Conservation (phyloP, 106 monocot species). For the Dendrobium nobile region DNA sequence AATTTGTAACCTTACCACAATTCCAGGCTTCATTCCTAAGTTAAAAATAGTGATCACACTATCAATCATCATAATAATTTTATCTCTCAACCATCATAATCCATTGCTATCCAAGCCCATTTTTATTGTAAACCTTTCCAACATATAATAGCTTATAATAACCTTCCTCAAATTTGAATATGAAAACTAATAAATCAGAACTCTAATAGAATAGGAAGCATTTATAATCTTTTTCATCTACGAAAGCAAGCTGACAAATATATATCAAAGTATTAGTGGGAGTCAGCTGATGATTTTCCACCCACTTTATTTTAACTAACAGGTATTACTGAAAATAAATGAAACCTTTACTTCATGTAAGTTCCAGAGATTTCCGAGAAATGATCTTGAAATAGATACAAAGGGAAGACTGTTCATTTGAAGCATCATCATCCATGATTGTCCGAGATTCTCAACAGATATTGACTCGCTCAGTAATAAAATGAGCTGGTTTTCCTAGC, state of each 20-base stretch:
- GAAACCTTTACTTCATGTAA: conserved; percentile 57
- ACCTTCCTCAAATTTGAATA: background rate
- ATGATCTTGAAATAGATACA: conserved; percentile 33
- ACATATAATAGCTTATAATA: background rate
- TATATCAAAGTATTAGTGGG: background rate
- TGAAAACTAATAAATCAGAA: background rate
- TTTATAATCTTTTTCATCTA: background rate
- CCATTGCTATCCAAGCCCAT: background rate
- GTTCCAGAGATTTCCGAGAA: conserved; percentile 34
- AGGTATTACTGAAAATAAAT: background rate
- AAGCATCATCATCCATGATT: conserved; percentile 79
- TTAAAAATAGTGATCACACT: background rate
- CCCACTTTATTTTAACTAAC: background rate
- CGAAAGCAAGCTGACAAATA: background rate
- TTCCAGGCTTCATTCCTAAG: background rate
- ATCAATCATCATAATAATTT: background rate
- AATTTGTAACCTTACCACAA: background rate
- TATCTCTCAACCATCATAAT: background rate
- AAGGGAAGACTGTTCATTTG: conserved; percentile 50
- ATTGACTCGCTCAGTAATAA: conserved; percentile 66
- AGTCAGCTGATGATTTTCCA: background rate
- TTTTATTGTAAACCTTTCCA: background rate
- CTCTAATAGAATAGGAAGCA: background rate
- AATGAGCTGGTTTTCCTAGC: conserved; percentile 75
- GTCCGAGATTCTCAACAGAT: conserved; percentile 40